These are phyloP conservation scores for Limnanthes douglasii DNA, from an alignment of 345 rosid genomes.

Conservation along the genomic window DNA sequence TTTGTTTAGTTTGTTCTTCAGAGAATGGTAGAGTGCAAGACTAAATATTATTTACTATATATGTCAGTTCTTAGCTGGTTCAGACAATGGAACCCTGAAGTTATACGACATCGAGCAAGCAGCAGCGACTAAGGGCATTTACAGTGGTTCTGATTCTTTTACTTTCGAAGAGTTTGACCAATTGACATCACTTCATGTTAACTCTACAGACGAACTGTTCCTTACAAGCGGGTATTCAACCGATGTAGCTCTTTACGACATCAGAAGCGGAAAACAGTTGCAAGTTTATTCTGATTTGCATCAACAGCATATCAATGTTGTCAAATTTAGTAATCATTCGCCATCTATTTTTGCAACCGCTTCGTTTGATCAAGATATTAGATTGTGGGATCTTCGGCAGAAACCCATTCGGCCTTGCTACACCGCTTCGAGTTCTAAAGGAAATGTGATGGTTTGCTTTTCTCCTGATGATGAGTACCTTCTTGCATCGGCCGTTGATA, in stretches of 20 bases:
- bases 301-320: slow-evolving; percentile 82
- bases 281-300: slow-evolving; percentile 82
- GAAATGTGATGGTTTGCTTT: slow-evolving; percentile 98
- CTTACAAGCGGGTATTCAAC: slow-evolving; percentile 92
- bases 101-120: slow-evolving; percentile 49
- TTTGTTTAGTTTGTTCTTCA: too few species aligned
- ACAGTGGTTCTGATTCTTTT: slow-evolving; percentile 22
- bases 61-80: slow-evolving; percentile 85
- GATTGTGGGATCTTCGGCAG: slow-evolving; percentile 88
- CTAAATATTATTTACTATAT: slow-evolving; percentile 1
- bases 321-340: slow-evolving; percentile 80
- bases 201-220: slow-evolving; percentile 73
- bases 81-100: slow-evolving; percentile 83
- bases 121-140: slow-evolving; percentile 16
- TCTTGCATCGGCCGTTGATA: slow-evolving; percentile 89
- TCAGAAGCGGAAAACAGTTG: slow-evolving; percentile 51
- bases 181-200: slow-evolving; percentile 84
- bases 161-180: slow-evolving; percentile 86
- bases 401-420: slow-evolving; percentile 68
- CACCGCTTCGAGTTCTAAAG: slow-evolving; percentile 61
- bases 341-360: slow-evolving; percentile 88
- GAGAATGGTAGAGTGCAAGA: too few species aligned
- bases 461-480: slow-evolving; percentile 97
- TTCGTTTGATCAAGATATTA: slow-evolving; percentile 84
- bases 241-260: slow-evolving; percentile 78